phyloP scores from a whole-genome alignment of 495 filamentous ascomycete genomes.

The Cairneyella variabilis region DNA sequence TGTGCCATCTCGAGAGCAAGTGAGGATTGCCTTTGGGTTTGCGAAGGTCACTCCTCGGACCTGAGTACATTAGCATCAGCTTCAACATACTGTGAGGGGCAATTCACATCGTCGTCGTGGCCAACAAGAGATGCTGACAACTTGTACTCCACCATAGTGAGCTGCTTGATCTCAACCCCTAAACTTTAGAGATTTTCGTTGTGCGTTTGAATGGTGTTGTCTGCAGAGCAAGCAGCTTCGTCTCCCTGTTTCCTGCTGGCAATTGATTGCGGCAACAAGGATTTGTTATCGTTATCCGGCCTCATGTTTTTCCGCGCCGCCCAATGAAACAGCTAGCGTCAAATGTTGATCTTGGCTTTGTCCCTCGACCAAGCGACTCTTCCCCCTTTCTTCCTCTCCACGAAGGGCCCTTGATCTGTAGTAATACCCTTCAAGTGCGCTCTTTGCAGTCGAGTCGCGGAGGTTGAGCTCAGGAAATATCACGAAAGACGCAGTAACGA shows the following conservation, averaged over 20 bases:
- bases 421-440: constrained; percentile 20
- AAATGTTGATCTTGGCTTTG: too few relatives aligned
- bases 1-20: constrained; percentile 86
- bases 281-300: constrained; percentile 11
- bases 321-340: too few relatives aligned
- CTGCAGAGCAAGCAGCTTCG: too few relatives aligned
- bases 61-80: constrained; percentile 45
- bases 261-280: too few relatives aligned
- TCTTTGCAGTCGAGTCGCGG: constrained; percentile 14
- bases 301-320: background rate
- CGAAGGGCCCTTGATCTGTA: constrained; percentile 23
- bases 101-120: constrained; percentile 78
- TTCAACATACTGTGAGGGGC: constrained; percentile 8
- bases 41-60: constrained; percentile 87
- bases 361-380: background rate
- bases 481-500: constrained; percentile 17
- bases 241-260: too few relatives aligned
- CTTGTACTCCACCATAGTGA: constrained; percentile 59
- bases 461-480: constrained; percentile 4
- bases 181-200: background rate
- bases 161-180: background rate
- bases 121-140: constrained; percentile 76
- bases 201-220: background rate
- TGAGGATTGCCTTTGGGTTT: constrained; percentile 64
- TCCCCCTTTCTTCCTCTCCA: constrained; percentile 2